Conservation (phyloP, 352 stramenopile genomes). For the Globisporangium radiosum region DNA sequence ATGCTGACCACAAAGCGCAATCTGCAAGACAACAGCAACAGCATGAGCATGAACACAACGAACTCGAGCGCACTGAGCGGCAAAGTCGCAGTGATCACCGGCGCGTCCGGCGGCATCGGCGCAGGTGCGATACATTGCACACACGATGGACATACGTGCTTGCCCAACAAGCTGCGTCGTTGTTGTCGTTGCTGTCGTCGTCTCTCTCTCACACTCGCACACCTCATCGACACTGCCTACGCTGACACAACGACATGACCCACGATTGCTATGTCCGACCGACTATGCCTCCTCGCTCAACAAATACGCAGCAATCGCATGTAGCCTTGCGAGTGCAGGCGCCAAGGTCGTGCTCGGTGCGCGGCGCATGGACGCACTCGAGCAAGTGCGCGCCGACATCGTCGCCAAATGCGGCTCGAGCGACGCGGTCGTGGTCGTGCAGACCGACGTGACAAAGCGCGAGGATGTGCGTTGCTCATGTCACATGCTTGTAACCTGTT, state of each 20-base stretch:
- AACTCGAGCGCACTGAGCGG: constrained; percentile 27
- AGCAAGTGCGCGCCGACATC: constrained; percentile 34
- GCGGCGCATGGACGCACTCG: constrained; percentile 54
- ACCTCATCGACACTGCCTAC: background rate
- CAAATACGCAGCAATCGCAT: constrained; percentile 42
- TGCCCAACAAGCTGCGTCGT: too few species aligned
- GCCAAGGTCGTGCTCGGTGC: constrained; percentile 81
- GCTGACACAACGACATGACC: background rate
- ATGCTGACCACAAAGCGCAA: too few species aligned
- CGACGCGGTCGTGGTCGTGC: constrained; percentile 30
- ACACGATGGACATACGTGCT: too few species aligned
- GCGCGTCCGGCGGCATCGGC: constrained; percentile 86
- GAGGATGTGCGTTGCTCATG: constrained; percentile 28
- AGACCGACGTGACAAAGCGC: constrained; percentile 68
- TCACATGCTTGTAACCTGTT: background rate
- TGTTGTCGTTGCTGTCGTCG: too few species aligned
- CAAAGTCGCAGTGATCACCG: constrained; percentile 86
- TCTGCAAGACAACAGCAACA: background rate
- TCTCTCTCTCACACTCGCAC: background rate
- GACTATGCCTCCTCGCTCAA: too few species aligned
- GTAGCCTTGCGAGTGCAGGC: constrained; percentile 58
- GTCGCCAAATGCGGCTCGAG: constrained; percentile 17
- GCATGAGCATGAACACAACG: background rate
- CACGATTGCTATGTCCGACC: background rate
- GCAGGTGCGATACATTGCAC: constrained; percentile 19